Percentiles rank a stretch among this genome's conserved stretches.
Conservation (phyloP, 2,329 filamentous ascomycete genomes). For the Botrytis squamosa region DNA sequence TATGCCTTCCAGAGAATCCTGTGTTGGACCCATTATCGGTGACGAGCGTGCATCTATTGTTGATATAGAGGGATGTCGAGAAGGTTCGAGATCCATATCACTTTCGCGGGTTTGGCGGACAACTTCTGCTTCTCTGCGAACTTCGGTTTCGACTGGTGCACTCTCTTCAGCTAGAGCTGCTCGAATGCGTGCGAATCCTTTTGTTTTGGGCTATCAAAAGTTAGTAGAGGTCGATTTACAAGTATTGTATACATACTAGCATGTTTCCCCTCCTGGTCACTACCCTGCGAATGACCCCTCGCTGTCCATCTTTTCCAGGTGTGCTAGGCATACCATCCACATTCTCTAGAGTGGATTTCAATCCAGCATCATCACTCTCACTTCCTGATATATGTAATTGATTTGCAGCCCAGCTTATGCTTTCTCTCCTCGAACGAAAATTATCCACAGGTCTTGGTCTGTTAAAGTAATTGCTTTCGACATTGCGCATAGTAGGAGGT, state of each 20-base stretch:
- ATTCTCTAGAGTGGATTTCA: conserved; percentile 44
- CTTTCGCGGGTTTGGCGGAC: conserved; percentile 93
- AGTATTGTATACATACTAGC: conserved; percentile 57
- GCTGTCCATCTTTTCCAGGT: conserved; percentile 55
- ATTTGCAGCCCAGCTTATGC: conserved; percentile 85
- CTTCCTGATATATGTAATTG: conserved; percentile 80
- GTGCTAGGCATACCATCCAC: conserved; percentile 44
- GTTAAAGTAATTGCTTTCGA: conserved; percentile 51
- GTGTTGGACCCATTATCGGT: conserved; percentile 59
- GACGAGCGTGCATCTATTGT: conserved; percentile 58
- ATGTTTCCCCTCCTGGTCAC: conserved; percentile 89
- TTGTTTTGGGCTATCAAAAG: conserved; percentile 77
- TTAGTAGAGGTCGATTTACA: conserved; percentile 34
- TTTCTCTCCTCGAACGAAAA: conserved; percentile 70
- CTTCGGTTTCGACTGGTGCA: conserved; percentile 83
- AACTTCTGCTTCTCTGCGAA: conserved; percentile 88
- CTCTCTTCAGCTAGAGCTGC: conserved; percentile 87
- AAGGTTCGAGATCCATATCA: conserved; percentile 63
- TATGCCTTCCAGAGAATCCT: conserved; percentile 67
- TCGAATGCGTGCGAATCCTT: conserved; percentile 89
- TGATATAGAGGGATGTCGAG: conserved; percentile 46
- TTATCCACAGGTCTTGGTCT: conserved; percentile 48
- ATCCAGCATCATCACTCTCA: conserved; percentile 71
- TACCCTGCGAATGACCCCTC: conserved; percentile 75
- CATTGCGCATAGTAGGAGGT: conserved; percentile 57